phyloP scores from a whole-genome alignment of 2,329 filamentous ascomycete species.

The Neofusicoccum umdonicola region DNA sequence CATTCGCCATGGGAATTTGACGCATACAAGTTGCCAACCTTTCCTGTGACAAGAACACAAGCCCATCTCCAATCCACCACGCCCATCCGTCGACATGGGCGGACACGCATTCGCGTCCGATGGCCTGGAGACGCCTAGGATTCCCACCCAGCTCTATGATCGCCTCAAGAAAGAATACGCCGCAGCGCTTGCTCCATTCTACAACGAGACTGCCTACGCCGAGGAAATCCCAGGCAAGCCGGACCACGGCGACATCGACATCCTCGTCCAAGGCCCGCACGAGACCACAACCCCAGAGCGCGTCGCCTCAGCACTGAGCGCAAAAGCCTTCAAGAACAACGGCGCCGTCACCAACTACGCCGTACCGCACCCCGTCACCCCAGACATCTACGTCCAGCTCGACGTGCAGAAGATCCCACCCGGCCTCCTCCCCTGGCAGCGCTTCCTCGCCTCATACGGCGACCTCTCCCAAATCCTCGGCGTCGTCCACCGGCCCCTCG shows the following conservation, averaged over 20 bases:
- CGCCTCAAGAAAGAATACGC: constrained; percentile 49
- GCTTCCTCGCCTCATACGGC: constrained; percentile 70
- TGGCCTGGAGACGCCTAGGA: constrained; percentile 2
- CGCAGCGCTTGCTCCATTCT: constrained; percentile 51
- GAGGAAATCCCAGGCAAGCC: constrained; percentile 68
- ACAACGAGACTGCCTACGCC: constrained; percentile 56
- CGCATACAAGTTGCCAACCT: not conserved
- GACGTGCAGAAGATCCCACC: constrained; percentile 59
- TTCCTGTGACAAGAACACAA: too few species aligned
- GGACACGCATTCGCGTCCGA: not conserved
- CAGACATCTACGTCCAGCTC: constrained; percentile 59
- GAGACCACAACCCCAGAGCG: constrained; percentile 23
- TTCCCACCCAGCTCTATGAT: constrained; percentile 51
- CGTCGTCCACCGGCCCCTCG: constrained; percentile 60
- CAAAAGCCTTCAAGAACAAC: constrained; percentile 30
- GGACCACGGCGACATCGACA: constrained; percentile 71
- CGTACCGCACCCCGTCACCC: constrained; percentile 40
- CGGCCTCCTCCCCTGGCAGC: constrained; percentile 55
- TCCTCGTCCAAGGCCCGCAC: constrained; percentile 52
- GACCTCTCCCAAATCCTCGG: constrained; percentile 68
- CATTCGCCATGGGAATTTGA: not conserved
- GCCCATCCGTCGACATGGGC: not conserved
- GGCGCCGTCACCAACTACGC: constrained; percentile 46
- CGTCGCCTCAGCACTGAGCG: constrained; percentile 47
- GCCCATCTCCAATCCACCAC: not conserved